Base-by-base conservation (phyloP, 768 basidiomycete genomes). In the Tulasnella sp. region DNA sequence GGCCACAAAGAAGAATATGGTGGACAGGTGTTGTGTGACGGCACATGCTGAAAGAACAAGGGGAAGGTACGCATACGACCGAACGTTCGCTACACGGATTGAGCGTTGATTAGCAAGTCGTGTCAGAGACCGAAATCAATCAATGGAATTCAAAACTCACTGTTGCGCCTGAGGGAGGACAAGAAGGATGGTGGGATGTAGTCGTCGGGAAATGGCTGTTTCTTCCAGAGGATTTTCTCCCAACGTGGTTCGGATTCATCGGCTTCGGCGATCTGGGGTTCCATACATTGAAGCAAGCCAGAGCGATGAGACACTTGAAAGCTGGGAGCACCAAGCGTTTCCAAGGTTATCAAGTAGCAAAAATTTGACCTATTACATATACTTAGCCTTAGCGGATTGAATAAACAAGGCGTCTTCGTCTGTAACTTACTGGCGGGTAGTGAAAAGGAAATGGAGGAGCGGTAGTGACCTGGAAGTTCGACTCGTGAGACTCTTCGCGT, bases 1-100 rank as follows among this genome's bases (percentile, higher is more conserved):
- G 21, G 83, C 79, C 34, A 96, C 72, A 73, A 96, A 93, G 51
- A 88, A 73, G 70, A 88, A 86, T 54, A 89, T 84, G 30, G 82
- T 80, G 9, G 84, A 81, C 43, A 94, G 71, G 69, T 94, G 91
- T 68, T 94, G 90, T 24, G 87, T 87, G 63, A 97, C 81, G 2
- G 88, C 76, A 62, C 80, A 86, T 23, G 85, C 80, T 7, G 83
- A 74, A 42, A 81, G 65, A 17, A 90, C 85, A 44, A 93, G 70
- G 17, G 81, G 78, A 77, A 80, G 80, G 67, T 90, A 89, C 7
- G 80, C 80, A 68, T 91, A 86, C 2, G 86, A 86, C 26, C 74
- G 79, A 68, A 91, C 86, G 71, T 90, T 89, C 53, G 85, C 90
- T 92, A 34, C 41, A 24, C 30, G 11, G 9, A n/a, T 44, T 27